Percentiles rank a stretch among this genome's conserved stretches.
These are phyloP conservation scores for Talaromyces stipitatus DNA, from an alignment of 495 filamentous ascomycete species.

Conservation along the genomic window DNA sequence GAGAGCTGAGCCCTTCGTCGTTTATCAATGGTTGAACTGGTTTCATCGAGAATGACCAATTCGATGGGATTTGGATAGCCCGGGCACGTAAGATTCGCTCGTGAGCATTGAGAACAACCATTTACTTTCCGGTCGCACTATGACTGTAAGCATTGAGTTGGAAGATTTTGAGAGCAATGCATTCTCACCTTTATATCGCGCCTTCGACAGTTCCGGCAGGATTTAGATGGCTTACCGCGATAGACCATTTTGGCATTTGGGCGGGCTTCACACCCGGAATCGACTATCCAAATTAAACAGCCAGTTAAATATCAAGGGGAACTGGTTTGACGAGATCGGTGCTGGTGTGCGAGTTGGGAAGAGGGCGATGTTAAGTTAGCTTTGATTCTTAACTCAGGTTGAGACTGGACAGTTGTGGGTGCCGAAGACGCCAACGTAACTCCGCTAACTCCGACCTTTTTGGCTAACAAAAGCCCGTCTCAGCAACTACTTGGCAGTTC, in stretches of 20 bases:
- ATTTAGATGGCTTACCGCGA: conserved; percentile 2
- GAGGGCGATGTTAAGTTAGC: too few species aligned
- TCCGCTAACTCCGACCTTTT: neutral
- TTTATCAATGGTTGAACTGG: neutral
- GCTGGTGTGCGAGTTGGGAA: neutral
- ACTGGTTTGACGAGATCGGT: too few species aligned
- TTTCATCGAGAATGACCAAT: neutral
- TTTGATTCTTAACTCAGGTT: too few species aligned
- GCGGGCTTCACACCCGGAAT: too few species aligned
- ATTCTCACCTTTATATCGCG: neutral
- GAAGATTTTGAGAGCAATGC: neutral
- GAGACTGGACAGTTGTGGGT: too few species aligned
- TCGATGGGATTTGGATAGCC: neutral
- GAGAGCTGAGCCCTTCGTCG: neutral
- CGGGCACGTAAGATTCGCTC: neutral
- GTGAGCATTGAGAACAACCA: conserved; percentile 1
- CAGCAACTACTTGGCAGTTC: too few species aligned
- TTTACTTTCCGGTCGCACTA: conserved; percentile 1
- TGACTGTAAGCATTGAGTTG: neutral
- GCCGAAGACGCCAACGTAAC: neutral
- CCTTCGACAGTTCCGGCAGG: conserved; percentile 3
- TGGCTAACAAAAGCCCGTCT: too few species aligned
- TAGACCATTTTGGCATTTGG: neutral
- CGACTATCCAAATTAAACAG: neutral
- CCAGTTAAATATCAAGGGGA: too few species aligned